These are phyloP conservation scores for Geopyxis carbonaria DNA, from an alignment of 495 filamentous ascomycete species.

Conservation along the genomic window DNA sequence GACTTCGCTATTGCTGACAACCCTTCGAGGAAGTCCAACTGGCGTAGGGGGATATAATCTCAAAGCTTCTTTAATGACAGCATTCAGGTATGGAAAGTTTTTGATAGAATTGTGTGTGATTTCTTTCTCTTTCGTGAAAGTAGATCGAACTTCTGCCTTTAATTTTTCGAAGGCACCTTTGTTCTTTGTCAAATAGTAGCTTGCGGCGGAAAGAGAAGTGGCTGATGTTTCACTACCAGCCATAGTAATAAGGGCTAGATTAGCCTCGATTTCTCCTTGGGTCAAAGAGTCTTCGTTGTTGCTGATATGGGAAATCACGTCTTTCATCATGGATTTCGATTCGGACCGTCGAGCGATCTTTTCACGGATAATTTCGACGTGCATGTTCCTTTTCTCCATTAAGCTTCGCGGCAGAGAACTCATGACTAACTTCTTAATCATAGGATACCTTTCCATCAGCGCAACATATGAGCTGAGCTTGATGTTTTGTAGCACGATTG, in stretches of 20 bases:
- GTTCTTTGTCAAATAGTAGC: constrained; percentile 29
- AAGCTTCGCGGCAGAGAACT: constrained; percentile 10
- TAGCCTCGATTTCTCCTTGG: constrained; percentile 26
- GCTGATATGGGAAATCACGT: constrained; percentile 24
- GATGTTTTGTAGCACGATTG: constrained; percentile 23
- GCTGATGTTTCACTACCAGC: constrained; percentile 42
- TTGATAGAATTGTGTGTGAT: constrained; percentile 26
- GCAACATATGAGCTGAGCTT: constrained; percentile 5
- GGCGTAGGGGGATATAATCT: constrained; percentile 44
- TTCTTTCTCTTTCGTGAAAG: constrained; percentile 33
- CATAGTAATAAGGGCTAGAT: constrained; percentile 17
- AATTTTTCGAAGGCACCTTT: constrained; percentile 26
- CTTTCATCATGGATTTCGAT: constrained; percentile 14
- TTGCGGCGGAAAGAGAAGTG: constrained; percentile 34
- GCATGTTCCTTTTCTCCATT: constrained; percentile 16
- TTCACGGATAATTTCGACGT: constrained; percentile 11
- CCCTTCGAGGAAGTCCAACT: constrained; percentile 25
- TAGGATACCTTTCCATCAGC: constrained; percentile 5
- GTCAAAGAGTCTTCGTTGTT: constrained; percentile 21
- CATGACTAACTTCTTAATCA: constrained; percentile 1
- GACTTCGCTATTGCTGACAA: constrained; percentile 27
- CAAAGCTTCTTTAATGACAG: constrained; percentile 52
- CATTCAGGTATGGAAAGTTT: constrained; percentile 42
- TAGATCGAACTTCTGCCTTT: constrained; percentile 33
- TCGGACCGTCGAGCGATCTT: constrained; percentile 14